These are phyloP conservation scores for Alternaria gaisen DNA, from an alignment of 2,329 filamentous ascomycete species.

Conservation along the genomic window DNA sequence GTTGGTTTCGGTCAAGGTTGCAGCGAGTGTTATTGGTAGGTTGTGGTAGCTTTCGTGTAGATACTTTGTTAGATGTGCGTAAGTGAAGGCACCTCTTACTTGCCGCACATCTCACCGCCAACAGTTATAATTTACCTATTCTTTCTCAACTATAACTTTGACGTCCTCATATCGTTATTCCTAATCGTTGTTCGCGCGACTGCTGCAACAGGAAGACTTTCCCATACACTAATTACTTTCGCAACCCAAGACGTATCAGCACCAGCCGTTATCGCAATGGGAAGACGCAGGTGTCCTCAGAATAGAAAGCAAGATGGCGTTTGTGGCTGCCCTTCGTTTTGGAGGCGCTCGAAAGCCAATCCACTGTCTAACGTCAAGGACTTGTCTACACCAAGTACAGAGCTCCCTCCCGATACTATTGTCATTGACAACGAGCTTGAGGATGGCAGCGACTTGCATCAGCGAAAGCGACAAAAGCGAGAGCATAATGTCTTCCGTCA, in stretches of 20 bases:
- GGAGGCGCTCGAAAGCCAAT: conserved; percentile 14
- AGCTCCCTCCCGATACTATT: too few relatives aligned
- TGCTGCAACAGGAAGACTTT: not conserved
- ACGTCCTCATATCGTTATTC: not conserved
- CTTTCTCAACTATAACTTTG: not conserved
- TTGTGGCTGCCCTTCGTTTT: conserved; percentile 39
- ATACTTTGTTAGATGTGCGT: not conserved
- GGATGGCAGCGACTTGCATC: not conserved
- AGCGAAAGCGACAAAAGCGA: not conserved
- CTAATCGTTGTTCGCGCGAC: not conserved
- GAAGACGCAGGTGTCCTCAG: conserved; percentile 13
- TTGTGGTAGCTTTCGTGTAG: conserved; percentile 25
- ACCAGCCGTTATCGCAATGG: conserved; percentile 1
- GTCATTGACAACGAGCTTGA: not conserved
- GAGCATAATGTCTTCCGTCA: not conserved
- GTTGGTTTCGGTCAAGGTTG: conserved; percentile 38
- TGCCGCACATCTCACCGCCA: not conserved
- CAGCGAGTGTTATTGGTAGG: conserved; percentile 26
- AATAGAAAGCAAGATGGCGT: conserved; percentile 29
- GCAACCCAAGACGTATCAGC: not conserved
- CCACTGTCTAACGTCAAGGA: not conserved
- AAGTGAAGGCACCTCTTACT: not conserved
- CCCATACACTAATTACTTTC: not conserved
- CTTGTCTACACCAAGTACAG: not conserved
- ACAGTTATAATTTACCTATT: not conserved